These are phyloP conservation scores for Hyphopichia khmerensis DNA, from an alignment of 1,139 yeast species.

Conservation along the genomic window DNA sequence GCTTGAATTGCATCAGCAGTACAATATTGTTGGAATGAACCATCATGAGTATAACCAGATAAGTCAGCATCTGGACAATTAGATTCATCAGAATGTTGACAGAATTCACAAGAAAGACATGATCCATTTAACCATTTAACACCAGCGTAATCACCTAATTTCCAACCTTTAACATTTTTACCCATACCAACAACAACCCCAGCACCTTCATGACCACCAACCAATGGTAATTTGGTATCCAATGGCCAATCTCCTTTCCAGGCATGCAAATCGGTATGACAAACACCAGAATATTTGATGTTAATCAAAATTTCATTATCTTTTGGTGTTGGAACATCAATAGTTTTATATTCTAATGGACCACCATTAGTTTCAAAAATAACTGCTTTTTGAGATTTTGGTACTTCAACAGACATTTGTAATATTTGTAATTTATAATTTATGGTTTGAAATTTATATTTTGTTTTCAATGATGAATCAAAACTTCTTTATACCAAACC, in stretches of 20 bases:
- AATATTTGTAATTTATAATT: not conserved
- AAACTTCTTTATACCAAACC: not conserved
- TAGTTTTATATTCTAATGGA: constrained; percentile 56
- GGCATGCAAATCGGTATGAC: constrained; percentile 79
- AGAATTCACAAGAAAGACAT: constrained; percentile 67
- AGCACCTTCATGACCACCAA: constrained; percentile 86
- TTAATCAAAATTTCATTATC: constrained; percentile 65
- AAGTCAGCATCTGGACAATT: constrained; percentile 67
- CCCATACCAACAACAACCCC: constrained; percentile 77
- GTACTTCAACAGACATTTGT: constrained; percentile 16
- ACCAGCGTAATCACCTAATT: constrained; percentile 72
- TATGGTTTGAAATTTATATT: not conserved
- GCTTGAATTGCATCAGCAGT: constrained; percentile 87
- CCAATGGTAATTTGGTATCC: constrained; percentile 63
- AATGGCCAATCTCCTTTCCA: constrained; percentile 84
- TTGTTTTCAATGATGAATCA: not conserved
- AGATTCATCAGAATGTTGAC: constrained; percentile 64
- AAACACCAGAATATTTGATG: constrained; percentile 74
- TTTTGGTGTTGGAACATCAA: constrained; percentile 68
- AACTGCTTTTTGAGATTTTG: constrained; percentile 39
- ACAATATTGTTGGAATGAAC: constrained; percentile 78
- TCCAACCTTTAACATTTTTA: constrained; percentile 61
- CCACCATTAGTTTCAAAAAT: constrained; percentile 39
- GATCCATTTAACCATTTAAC: constrained; percentile 76
- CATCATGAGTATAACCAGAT: constrained; percentile 78